Base-by-base conservation (phyloP, 225 moss, liverwort and hornwort species). In the Bryoerythrophyllum caledonicum region DNA sequence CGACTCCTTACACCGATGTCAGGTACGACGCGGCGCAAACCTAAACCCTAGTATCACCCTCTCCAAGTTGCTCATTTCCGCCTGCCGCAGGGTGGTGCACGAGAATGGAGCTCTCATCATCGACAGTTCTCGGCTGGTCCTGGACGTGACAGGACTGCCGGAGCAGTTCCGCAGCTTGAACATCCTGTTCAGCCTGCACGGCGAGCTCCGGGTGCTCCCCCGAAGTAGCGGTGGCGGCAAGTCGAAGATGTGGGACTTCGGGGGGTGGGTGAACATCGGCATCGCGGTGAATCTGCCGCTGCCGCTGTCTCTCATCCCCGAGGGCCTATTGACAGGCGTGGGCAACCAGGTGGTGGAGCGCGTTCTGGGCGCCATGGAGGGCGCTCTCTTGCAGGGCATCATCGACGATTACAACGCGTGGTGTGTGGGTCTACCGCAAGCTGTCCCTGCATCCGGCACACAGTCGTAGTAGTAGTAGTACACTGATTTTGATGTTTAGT, bases 261-360 rank as follows among this genome's bases (percentile, higher is more conserved):
- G 75, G 32, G 99, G 99, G 44, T 83, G 59, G 77, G 99, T 99
- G 62, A 32, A 80, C 63, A 70, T 99, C 17, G 65, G 79, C 28
- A 75, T 99, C 46, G 80, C 73, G 41, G 72, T 82, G 67, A 64
- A 79, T 37, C 38, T 99, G 19, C 99, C 99, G 23, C 41, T 91
- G 32, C 99, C 91, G 19, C 70, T 99, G 65, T 90, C 99, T 9
- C 78, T 99, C n/a, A 77, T 99, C 41, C 93, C 99, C 8, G 84
- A 86, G 30, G 21, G 73, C 4, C 60, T 99, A 28, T 44, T 91
- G 40, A 91, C 82, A 24, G 67, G 85, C 40, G 93, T 90, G 17
- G 99, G 99, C 53, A 83, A 99, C 62, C 83, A 89, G 43, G 86
- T 99, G 60, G 74, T 99, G 76, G 91, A 89, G 59, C 90, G 87